These are phyloP conservation scores for Elsinoe perseae DNA, from an alignment of 2,329 filamentous ascomycete genomes.

Conservation along the genomic window DNA sequence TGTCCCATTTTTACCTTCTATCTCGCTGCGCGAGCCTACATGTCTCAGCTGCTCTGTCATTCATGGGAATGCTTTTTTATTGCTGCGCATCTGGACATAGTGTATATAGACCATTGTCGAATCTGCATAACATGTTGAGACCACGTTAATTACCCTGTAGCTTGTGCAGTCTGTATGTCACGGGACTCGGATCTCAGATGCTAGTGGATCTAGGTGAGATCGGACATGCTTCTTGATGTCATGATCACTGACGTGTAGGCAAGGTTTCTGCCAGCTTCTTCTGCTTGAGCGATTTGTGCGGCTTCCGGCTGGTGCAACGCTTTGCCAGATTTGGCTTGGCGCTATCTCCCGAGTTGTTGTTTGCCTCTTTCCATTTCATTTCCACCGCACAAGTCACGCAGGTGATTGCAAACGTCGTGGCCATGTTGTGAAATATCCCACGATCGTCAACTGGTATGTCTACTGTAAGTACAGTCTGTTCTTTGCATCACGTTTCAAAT, in stretches of 20 bases:
- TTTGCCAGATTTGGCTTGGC: not conserved
- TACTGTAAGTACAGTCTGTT: too few species aligned
- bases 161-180: not conserved
- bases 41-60: not conserved
- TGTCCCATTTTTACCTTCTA: constrained; percentile 1
- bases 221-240: not conserved
- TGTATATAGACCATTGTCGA: constrained; percentile 13
- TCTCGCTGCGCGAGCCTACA: constrained; percentile 9
- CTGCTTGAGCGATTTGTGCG: not conserved
- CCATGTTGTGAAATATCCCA: too few species aligned
- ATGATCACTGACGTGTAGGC: not conserved
- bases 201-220: not conserved
- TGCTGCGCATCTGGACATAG: constrained; percentile 7
- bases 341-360: too few species aligned
- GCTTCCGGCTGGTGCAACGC: not conserved
- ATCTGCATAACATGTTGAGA: not conserved
- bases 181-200: not conserved
- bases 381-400: not conserved
- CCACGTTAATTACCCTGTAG: not conserved
- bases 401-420: too few species aligned
- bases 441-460: too few species aligned
- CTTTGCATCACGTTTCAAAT: too few species aligned
- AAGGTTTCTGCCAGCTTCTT: not conserved
- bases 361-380: too few species aligned
- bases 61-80: not conserved